Percentiles rank a stretch among this genome's conserved stretches.
Conservation (phyloP, 805 yeast genomes). For the Starmerella gropengiesseri region DNA sequence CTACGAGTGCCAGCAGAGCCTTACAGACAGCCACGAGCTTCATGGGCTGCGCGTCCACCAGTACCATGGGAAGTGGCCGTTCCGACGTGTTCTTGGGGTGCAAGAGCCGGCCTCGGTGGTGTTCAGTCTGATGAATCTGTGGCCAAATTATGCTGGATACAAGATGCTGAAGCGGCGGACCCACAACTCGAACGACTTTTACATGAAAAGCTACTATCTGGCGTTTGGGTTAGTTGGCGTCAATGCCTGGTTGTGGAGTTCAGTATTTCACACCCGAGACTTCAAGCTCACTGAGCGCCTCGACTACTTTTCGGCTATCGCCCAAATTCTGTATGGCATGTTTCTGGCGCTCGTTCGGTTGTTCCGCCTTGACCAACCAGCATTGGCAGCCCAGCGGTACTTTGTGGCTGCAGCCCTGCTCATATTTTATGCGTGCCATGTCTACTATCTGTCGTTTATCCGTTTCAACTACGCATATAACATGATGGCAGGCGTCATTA, state of each 20-base stretch:
- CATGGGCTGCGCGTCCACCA: constrained; percentile 52
- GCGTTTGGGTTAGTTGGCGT: constrained; percentile 53
- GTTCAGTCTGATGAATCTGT: constrained; percentile 61
- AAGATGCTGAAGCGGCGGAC: constrained; percentile 30
- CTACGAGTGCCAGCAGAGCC: constrained; percentile 75
- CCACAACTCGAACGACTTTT: constrained; percentile 23
- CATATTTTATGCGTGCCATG: constrained; percentile 49
- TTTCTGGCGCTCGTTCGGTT: constrained; percentile 55
- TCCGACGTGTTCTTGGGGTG: constrained; percentile 58
- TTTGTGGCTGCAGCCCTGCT: constrained; percentile 31
- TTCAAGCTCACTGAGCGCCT: constrained; percentile 64
- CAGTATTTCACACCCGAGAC: constrained; percentile 84
- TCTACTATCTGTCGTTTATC: constrained; percentile 46
- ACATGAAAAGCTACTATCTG: constrained; percentile 31
- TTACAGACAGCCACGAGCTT: constrained; percentile 46
- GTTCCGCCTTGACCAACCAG: constrained; percentile 42
- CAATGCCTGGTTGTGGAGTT: constrained; percentile 79
- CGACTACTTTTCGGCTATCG: constrained; percentile 89
- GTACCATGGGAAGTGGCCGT: constrained; percentile 98
- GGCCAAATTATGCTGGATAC: constrained; percentile 46
- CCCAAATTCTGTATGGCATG: constrained; percentile 71
- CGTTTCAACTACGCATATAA: constrained; percentile 90
- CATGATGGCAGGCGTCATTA: constrained; percentile 75
- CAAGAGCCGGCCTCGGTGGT: constrained; percentile 77
- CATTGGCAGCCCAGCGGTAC: constrained; percentile 27